Evolutionary conservation across 2,329 filamentous ascomycete genomes (phyloP), one percentile per base, ranked within the genome.

Genomic region (Decorospora gaudefroyi): DNA sequence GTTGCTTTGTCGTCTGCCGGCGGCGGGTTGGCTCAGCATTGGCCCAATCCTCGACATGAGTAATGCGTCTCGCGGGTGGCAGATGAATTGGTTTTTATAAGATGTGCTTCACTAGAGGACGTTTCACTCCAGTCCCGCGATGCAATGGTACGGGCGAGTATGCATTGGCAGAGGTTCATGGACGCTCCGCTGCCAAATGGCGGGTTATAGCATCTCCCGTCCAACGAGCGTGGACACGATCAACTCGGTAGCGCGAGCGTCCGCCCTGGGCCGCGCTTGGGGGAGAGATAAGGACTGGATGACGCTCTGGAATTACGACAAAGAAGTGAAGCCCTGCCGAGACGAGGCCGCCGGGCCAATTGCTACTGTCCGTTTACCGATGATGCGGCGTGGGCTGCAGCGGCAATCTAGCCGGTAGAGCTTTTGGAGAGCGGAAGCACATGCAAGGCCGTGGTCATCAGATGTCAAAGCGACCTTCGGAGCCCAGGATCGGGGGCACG

Each of bases 301-400:
- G 67, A 70, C 64, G 38, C 51, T 51, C 49, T 39, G 39, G 46
- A 67, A 69, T 70, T 70, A 69, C 65, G 53, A 51, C 59, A 57
- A 55, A 41, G 44, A 53, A 61, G 58, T 47, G 42, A 37, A 53
- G 53, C 46, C 49, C 48, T 41, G 51, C 46, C 45, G 43, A 35
- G 27, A 49, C 53, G 46, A 39, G 38, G 36, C 34, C 19, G 43
- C 48, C 57, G 61, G 53, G 39, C 67, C 64, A 70, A 69, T 70
- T 23, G 43, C 9, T 29, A 49, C 16, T 0, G 18, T 19, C 39
- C 44, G 42, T 58, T 64, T 59, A 51, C 47, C 40, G 57, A 55
- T 50, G 53, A 46, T 53, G 53, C 43, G 40, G 55, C 59, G 62
- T 64, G 64, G 61, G 59, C 58, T 54, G 53, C 51, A 51, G 59